Percentiles rank a stretch among this genome's conserved stretches.
Evolutionary conservation across 345 rosid genomes (phyloP).

Genomic region (Lagerstroemia speciosa): DNA sequence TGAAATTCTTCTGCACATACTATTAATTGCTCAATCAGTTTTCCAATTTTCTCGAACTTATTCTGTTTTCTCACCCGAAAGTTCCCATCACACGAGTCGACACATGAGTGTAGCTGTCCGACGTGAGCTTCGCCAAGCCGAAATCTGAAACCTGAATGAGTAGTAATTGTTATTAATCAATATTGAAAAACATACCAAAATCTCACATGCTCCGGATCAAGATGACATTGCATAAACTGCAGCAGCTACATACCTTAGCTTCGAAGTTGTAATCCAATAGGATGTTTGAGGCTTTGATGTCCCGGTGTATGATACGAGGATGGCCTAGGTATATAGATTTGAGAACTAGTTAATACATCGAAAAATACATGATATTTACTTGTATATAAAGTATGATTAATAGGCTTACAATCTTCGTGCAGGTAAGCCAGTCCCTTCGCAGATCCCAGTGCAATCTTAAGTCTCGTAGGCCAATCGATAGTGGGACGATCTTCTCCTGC

Average conservation of each 20-base stretch:
- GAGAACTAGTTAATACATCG: no score
- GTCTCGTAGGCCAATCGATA: constrained; percentile 1
- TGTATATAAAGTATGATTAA: no score
- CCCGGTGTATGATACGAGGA: constrained; percentile 13
- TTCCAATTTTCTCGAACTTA: neutral
- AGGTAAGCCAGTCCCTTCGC: constrained; percentile 7
- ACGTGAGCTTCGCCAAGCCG: constrained; percentile 66
- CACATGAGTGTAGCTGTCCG: constrained; percentile 62
- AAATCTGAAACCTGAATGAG: constrained; percentile 66
- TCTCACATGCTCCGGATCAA: no score
- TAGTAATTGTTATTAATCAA: neutral
- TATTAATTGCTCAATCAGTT: no score
- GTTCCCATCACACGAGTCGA: constrained; percentile 94
- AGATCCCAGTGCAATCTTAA: constrained; percentile 6
- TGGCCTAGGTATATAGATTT: neutral
- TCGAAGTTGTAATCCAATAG: constrained; percentile 26
- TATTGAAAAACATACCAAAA: no score
- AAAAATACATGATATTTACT: no score
- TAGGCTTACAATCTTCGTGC: constrained; percentile 7
- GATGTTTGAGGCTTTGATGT: constrained; percentile 7
- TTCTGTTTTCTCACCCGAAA: constrained; percentile 44
- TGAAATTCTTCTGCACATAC: no score
- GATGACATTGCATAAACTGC: no score
- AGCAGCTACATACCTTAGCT: constrained; percentile 37
- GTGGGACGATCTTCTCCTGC: constrained; percentile 7